Percentiles rank a stretch among this genome's conserved stretches.
phyloP scores from a whole-genome alignment of 2,329 filamentous ascomycete genomes.

The Ophiocordyceps unilateralis region DNA sequence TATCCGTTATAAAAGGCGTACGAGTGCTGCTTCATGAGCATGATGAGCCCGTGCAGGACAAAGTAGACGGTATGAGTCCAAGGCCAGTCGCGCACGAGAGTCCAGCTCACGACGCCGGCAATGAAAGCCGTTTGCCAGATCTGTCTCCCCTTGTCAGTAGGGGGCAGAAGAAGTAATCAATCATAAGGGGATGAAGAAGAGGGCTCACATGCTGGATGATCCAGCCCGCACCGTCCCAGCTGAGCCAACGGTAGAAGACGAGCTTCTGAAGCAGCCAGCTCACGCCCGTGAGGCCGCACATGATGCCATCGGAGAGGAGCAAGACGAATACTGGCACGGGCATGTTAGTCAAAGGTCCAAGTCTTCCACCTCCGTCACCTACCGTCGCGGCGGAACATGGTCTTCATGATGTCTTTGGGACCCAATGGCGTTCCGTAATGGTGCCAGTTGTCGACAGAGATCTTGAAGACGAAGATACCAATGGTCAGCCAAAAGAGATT shows the following conservation, averaged over 20 bases:
- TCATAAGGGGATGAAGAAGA: neutral
- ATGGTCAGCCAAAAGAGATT: slow-evolving; percentile 63
- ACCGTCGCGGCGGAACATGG: slow-evolving; percentile 42
- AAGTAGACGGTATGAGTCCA: slow-evolving; percentile 74
- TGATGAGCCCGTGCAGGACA: slow-evolving; percentile 54
- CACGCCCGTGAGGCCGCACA: slow-evolving; percentile 49
- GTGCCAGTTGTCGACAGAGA: slow-evolving; percentile 51
- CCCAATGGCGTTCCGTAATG: slow-evolving; percentile 52
- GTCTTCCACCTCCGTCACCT: neutral
- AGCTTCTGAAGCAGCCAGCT: slow-evolving; percentile 48
- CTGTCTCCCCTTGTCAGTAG: slow-evolving; percentile 13
- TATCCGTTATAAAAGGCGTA: slow-evolving; percentile 69
- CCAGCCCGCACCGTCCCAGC: slow-evolving; percentile 55
- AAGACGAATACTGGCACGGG: slow-evolving; percentile 28
- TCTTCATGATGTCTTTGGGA: slow-evolving; percentile 51
- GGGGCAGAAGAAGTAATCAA: neutral
- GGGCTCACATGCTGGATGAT: slow-evolving; percentile 47
- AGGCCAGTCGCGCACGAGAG: slow-evolving; percentile 57
- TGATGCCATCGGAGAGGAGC: slow-evolving; percentile 46
- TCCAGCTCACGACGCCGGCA: slow-evolving; percentile 42
- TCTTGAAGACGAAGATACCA: slow-evolving; percentile 46
- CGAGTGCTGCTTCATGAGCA: slow-evolving; percentile 74
- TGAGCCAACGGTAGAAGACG: slow-evolving; percentile 39
- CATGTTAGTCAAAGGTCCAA: neutral
- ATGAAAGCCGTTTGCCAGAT: slow-evolving; percentile 54